Percentiles rank a stretch among this genome's conserved stretches.
Conservation (phyloP, 352 stramenopile species). For the Phytophthora niederhauseri region DNA sequence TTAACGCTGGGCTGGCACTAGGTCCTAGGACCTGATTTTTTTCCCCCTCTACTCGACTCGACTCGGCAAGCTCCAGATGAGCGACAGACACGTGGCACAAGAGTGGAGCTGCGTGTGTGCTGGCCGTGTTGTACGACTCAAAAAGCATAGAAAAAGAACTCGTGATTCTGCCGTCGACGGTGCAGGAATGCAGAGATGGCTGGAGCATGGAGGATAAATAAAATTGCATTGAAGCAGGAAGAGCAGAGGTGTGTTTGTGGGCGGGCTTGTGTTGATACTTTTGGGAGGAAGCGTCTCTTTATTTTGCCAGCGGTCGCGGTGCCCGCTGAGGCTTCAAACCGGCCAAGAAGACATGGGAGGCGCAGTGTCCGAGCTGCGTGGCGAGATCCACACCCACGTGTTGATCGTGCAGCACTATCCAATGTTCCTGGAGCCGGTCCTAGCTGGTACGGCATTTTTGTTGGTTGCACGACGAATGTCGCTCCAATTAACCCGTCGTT, state of each 20-base stretch:
- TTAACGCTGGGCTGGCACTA: too few relatives aligned
- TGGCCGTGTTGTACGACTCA: constrained; percentile 1
- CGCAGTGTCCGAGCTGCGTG: constrained; percentile 68
- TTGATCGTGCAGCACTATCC: constrained; percentile 64
- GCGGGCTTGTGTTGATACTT: neutral
- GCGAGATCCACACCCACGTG: constrained; percentile 70
- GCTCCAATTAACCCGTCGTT: neutral
- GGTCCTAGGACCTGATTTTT: constrained; percentile 6
- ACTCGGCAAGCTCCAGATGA: neutral
- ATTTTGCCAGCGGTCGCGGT: constrained; percentile 18
- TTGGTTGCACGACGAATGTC: neutral
- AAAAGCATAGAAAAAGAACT: constrained; percentile 32
- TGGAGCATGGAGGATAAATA: constrained; percentile 27
- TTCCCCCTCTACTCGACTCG: neutral
- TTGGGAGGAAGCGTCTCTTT: constrained; percentile 12
- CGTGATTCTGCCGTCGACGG: neutral
- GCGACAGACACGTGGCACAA: neutral
- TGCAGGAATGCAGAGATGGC: neutral
- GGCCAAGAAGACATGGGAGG: constrained; percentile 50
- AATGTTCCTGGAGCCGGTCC: constrained; percentile 60
- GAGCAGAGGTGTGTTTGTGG: too few relatives aligned
- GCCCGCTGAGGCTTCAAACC: neutral
- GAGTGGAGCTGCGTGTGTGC: neutral
- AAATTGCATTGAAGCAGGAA: constrained; percentile 27
- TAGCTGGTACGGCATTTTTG: constrained; percentile 37